Base-by-base conservation (phyloP, 2,329 filamentous ascomycete genomes). In the Claviceps capensis region DNA sequence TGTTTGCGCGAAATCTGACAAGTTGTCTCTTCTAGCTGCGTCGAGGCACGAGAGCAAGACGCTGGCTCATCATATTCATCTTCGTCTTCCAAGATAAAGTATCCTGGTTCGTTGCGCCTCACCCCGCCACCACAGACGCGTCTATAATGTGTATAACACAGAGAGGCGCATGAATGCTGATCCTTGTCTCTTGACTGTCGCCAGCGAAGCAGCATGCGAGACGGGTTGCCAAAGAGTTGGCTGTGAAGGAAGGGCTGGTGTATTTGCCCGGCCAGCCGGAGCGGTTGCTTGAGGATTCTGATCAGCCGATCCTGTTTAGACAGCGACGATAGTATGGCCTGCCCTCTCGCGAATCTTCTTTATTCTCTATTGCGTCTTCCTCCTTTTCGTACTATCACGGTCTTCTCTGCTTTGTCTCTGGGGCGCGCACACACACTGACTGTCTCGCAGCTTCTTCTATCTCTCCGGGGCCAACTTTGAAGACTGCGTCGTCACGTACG, bases 191-290 rank as follows among this genome's bases (percentile, higher is more conserved):
- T 6, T 3, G 16, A 5, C 13, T 4, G 14, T 37, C 8, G 23
- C 2, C 36, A 80, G 78, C 76, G 52, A 81, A 77, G 61, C 64
- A 69, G 43, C 78, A 82, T 59, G 78, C 76, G n/a, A 69, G 70
- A 54, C 79, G 77, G 59, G 77, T 81, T 16, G 75, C 70, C 43
- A 66, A 69, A 23, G 70, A 77, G 58, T 70, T 81, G 14, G 71
- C 67, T 9, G 69, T 70, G 47, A 61, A 67, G 30, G 65, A 72
- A 56, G 78, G 78, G 53, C 66, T 82, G 60, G 69, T 82, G 59
- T 81, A 73, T 59, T 68, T 82, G 16, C 74, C 74, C 1, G 78
- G 78, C 22, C 71, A 77, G 58, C 64, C 70, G 2, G 72, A 74
- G 30, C 64, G 65, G 17, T 66, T 67, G n/a, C 80, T 73, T 57